Evolutionary conservation across 768 basidiomycete genomes (phyloP).

Genomic region (Gloeostereum incarnatum): DNA sequence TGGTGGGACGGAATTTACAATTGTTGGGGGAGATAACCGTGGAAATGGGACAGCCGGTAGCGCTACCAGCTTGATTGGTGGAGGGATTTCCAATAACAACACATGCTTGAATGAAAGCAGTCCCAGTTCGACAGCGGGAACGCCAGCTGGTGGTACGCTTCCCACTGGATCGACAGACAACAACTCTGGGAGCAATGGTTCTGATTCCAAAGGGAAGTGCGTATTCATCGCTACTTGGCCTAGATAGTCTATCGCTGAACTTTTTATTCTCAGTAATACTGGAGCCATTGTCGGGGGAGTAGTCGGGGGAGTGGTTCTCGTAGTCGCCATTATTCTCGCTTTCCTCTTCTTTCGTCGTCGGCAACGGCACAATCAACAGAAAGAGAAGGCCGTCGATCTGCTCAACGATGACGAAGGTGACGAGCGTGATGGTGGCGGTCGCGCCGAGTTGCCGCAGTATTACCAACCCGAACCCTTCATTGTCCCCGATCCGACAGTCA

Average conservation of each 20-base stretch:
- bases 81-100: slow-evolving; percentile 35
- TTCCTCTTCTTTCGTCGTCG: slow-evolving; percentile 43
- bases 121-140: slow-evolving; percentile 71
- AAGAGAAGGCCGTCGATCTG: slow-evolving; percentile 61
- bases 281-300: slow-evolving; percentile 6
- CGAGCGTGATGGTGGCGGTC: slow-evolving; percentile 12
- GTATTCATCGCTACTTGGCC: neutral
- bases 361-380: slow-evolving; percentile 23
- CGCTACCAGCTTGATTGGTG: slow-evolving; percentile 41
- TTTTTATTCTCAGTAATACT: slow-evolving; percentile 19
- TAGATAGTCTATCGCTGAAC: neutral
- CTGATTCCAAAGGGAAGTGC: slow-evolving; percentile 16
- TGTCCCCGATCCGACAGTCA: slow-evolving; percentile 49
- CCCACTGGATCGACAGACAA: slow-evolving; percentile 42
- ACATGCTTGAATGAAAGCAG: slow-evolving; percentile 51
- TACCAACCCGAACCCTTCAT: slow-evolving; percentile 73
- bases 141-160: slow-evolving; percentile 66
- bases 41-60: slow-evolving; percentile 69
- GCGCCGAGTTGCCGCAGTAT: slow-evolving; percentile 55
- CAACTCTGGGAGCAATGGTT: slow-evolving; percentile 17
- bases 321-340: slow-evolving; percentile 31
- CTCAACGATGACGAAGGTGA: slow-evolving; percentile 48
- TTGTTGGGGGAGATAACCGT: slow-evolving; percentile 59
- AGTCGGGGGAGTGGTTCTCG: slow-evolving; percentile 18
- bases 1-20: slow-evolving; percentile 53